Evolutionary conservation across 2,329 filamentous ascomycete species (phyloP).

Genomic region (Hortaea werneckii): DNA sequence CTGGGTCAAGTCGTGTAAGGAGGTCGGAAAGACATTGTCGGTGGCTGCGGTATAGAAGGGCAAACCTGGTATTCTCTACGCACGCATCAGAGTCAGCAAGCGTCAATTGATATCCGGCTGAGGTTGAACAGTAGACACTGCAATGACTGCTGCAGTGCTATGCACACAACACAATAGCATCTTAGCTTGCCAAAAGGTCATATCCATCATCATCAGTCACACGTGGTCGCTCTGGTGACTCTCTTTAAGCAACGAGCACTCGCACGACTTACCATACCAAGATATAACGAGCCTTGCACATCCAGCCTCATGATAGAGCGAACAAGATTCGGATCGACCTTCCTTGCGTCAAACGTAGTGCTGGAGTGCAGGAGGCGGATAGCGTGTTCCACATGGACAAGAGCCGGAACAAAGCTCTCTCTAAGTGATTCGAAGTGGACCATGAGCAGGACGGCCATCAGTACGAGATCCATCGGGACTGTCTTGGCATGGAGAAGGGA

Average conservation of each 20-base stretch:
- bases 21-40: slow-evolving; percentile 16
- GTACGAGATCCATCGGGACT: slow-evolving; percentile 16
- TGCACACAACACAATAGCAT: too few relatives aligned
- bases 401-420: slow-evolving; percentile 21
- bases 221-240: not conserved
- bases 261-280: slow-evolving; percentile 4
- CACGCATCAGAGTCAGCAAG: too few relatives aligned
- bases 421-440: slow-evolving; percentile 25
- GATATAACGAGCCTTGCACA: slow-evolving; percentile 19
- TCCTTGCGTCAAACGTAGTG: slow-evolving; percentile 12
- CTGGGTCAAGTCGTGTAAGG: slow-evolving; percentile 19
- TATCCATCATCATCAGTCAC: too few relatives aligned
- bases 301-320: slow-evolving; percentile 23
- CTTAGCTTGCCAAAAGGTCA: too few relatives aligned
- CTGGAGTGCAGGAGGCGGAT: slow-evolving; percentile 19
- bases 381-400: slow-evolving; percentile 24
- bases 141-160: too few relatives aligned
- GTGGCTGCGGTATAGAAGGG: slow-evolving; percentile 17
- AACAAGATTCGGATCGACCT: slow-evolving; percentile 18
- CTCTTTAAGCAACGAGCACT: not conserved
- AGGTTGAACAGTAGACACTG: too few relatives aligned
- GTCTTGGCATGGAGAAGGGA: slow-evolving; percentile 13
- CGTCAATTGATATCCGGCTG: too few relatives aligned
- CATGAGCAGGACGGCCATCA: slow-evolving; percentile 23
- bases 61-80: slow-evolving; percentile 17